A percentile compares a stretch with the other conserved stretches of the same genome.
Evolutionary conservation across 495 filamentous ascomycete genomes (phyloP).

Genomic region (Neurospora sp.): DNA sequence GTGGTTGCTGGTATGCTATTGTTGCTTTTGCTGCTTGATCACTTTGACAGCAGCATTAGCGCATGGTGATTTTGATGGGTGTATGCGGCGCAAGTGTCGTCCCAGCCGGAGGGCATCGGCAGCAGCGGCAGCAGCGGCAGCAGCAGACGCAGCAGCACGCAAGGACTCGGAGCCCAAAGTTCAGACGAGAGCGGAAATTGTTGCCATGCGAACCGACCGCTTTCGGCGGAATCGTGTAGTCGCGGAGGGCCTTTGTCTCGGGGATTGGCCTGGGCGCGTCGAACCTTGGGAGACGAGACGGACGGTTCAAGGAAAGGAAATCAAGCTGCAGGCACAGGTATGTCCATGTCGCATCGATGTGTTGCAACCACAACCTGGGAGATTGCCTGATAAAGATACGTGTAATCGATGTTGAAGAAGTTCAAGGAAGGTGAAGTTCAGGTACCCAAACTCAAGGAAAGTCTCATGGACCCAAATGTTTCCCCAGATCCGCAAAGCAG

Average conservation of each 20-base stretch:
- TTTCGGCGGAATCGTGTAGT: not conserved
- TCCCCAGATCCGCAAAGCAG: not conserved
- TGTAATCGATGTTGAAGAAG: not conserved
- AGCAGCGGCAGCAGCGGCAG: not conserved
- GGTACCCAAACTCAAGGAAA: not conserved
- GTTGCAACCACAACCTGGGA: not conserved
- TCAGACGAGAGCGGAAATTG: not conserved
- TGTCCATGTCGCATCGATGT: not conserved
- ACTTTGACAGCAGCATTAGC: slow-evolving; percentile 6
- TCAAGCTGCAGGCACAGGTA: not conserved
- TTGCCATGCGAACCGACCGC: not conserved
- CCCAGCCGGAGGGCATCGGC: not conserved
- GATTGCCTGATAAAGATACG: not conserved
- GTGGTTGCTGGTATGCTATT: slow-evolving; percentile 27
- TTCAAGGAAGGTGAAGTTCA: not conserved
- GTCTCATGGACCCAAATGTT: not conserved
- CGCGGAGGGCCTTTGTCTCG: not conserved
- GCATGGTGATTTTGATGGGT: not conserved
- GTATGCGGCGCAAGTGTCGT: not conserved
- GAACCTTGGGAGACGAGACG: not conserved
- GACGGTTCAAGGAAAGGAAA: not conserved
- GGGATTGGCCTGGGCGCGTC: not conserved
- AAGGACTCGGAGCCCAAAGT: not conserved
- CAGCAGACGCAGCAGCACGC: not conserved
- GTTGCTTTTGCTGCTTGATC: slow-evolving; percentile 10